A percentile compares a stretch with the other conserved stretches of the same genome.
Conservation (phyloP, 768 basidiomycete species). For the Mycena chlorophos region DNA sequence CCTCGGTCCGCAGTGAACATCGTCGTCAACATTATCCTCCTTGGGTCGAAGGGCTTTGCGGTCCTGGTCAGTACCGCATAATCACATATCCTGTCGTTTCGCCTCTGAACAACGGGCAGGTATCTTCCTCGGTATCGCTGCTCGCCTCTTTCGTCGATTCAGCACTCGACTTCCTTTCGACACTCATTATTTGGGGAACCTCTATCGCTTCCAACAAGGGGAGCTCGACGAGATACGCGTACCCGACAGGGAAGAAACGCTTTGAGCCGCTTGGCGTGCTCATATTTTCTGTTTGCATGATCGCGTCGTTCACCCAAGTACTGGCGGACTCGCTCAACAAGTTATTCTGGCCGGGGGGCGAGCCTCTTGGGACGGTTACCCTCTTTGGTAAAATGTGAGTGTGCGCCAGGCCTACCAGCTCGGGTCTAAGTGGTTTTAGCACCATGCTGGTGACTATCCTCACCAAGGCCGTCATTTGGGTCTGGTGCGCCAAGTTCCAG, state of each 20-base stretch:
- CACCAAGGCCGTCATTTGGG: conserved; percentile 17
- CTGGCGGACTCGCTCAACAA: conserved; percentile 17
- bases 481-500: conserved; percentile 20
- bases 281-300: conserved; percentile 24
- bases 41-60: conserved; percentile 17
- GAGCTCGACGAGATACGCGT: conserved; percentile 10
- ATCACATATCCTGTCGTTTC: too few species aligned
- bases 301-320: conserved; percentile 22
- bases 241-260: conserved; percentile 22
- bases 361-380: conserved; percentile 17
- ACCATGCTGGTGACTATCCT: conserved; percentile 20
- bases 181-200: conserved; percentile 21
- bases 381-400: conserved; percentile 20
- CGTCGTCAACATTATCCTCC: conserved; percentile 16
- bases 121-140: conserved; percentile 22
- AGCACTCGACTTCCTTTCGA: conserved; percentile 22
- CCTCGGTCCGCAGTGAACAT: conserved; percentile 13
- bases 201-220: conserved; percentile 20
- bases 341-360: conserved; percentile 12
- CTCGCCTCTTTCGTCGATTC: conserved; percentile 24
- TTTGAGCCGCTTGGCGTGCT: conserved; percentile 24
- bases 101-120: too few species aligned
- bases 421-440: not conserved
- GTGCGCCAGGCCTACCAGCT: not conserved
- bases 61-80: too few species aligned